A percentile compares a stretch with the other conserved stretches of the same genome.
Conservation (phyloP, 2,329 filamentous ascomycete genomes). For the Pyrenochaeta sp. region DNA sequence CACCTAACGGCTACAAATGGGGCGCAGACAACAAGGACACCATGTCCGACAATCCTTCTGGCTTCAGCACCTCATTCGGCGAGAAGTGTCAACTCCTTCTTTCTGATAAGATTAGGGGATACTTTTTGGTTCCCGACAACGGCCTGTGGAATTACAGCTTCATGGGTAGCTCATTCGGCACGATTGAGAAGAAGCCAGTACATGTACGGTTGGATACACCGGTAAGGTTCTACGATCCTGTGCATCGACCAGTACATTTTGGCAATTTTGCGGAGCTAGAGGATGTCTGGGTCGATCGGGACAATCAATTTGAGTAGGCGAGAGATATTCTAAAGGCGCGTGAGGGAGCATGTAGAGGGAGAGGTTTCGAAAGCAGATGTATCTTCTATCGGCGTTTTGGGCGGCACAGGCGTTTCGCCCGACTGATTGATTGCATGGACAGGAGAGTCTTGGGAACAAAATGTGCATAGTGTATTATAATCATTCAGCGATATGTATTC, state of each 20-base stretch:
- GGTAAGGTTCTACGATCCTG: conserved; percentile 84
- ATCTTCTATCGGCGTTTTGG: neutral
- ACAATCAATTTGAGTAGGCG: conserved; percentile 84
- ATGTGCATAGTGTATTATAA: conserved; percentile 34
- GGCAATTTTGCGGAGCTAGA: conserved; percentile 97
- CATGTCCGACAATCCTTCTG: conserved; percentile 90
- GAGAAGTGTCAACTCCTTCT: conserved; percentile 94
- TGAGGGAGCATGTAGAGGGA: neutral
- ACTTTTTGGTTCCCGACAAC: conserved; percentile 93
- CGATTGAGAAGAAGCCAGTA: conserved; percentile 88
- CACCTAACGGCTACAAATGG: conserved; percentile 94
- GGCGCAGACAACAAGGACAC: conserved; percentile 94
- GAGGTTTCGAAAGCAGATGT: neutral
- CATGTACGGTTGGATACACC: conserved; percentile 96
- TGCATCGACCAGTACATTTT: conserved; percentile 94
- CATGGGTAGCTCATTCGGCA: conserved; percentile 88
- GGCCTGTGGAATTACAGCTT: conserved; percentile 98
- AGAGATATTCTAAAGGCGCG: neutral
- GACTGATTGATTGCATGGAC: conserved; percentile 4
- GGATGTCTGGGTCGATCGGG: conserved; percentile 93
- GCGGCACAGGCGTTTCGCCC: neutral
- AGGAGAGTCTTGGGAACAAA: conserved; percentile 17
- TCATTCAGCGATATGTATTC: conserved; percentile 11
- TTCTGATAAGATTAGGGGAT: conserved; percentile 91
- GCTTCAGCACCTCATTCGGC: conserved; percentile 90